Evolutionary conservation across 345 rosid genomes (phyloP).

Genomic region (Eucalyptus sp.): DNA sequence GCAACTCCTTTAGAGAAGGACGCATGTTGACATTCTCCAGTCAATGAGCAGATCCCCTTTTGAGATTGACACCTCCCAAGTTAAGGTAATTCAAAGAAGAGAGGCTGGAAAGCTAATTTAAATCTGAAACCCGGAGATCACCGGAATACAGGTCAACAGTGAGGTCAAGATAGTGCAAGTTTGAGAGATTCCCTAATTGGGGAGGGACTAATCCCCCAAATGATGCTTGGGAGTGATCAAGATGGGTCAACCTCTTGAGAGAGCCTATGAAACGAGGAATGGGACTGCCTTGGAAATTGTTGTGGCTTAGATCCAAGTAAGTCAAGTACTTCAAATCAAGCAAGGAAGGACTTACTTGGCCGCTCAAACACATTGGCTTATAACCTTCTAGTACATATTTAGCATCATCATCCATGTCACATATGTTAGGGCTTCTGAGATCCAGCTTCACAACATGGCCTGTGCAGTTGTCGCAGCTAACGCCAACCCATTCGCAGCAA

Average conservation of each 20-base stretch:
- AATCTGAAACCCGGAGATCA: background rate
- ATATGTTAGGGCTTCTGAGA: background rate
- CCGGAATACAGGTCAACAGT: background rate
- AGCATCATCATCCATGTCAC: background rate
- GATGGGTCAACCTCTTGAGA: background rate
- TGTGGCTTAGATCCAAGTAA: constrained; percentile 9
- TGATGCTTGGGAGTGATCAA: constrained; percentile 7
- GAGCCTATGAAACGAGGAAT: constrained; percentile 14
- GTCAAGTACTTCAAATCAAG: constrained; percentile 1
- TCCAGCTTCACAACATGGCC: background rate
- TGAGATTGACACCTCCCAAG: background rate
- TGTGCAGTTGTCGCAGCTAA: background rate
- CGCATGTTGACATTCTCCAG: constrained; percentile 1
- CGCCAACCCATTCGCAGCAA: constrained; percentile 20
- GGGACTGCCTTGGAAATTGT: background rate
- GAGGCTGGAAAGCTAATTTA: constrained; percentile 6
- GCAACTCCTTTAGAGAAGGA: constrained; percentile 10
- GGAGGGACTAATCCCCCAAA: constrained; percentile 6
- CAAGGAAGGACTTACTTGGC: constrained; percentile 4
- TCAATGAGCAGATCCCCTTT: background rate
- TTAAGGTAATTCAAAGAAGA: constrained; percentile 3
- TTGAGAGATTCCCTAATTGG: constrained; percentile 14
- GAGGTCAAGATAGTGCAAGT: constrained; percentile 8
- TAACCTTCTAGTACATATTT: background rate
- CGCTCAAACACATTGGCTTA: background rate